phyloP scores from a whole-genome alignment of 2,329 filamentous ascomycete genomes.

The Albifimbria verrucaria region DNA sequence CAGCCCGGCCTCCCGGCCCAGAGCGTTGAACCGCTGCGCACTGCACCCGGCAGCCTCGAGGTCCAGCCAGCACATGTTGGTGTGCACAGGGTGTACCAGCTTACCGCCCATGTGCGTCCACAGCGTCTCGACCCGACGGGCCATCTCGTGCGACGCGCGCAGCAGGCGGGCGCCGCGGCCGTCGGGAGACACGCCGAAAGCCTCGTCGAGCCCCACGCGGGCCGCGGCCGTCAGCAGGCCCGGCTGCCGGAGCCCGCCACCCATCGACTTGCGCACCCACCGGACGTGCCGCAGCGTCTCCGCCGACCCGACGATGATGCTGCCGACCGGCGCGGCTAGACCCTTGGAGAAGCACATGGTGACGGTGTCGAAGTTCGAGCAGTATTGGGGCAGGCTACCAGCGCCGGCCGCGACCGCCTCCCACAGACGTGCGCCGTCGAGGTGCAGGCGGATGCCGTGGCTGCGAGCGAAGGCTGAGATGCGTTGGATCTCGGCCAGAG shows the following conservation, averaged over 20 bases:
- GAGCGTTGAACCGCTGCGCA: slow-evolving; percentile 31
- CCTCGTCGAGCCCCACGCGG: slow-evolving; percentile 59
- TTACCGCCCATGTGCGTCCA: slow-evolving; percentile 71
- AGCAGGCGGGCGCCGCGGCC: slow-evolving; percentile 53
- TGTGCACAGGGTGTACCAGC: slow-evolving; percentile 68
- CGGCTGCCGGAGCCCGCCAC: slow-evolving; percentile 70
- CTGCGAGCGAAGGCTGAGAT: slow-evolving; percentile 68
- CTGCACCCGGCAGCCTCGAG: slow-evolving; percentile 55
- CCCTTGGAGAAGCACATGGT: slow-evolving; percentile 81
- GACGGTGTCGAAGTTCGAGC: slow-evolving; percentile 67
- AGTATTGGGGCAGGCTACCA: slow-evolving; percentile 64
- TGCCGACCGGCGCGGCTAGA: slow-evolving; percentile 76
- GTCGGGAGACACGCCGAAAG: slow-evolving; percentile 34
- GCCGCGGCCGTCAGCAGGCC: slow-evolving; percentile 72
- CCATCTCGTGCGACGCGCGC: slow-evolving; percentile 56
- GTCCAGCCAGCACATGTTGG: slow-evolving; percentile 92
- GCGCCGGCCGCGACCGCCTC: slow-evolving; percentile 72
- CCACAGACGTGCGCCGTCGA: slow-evolving; percentile 80
- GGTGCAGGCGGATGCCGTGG: slow-evolving; percentile 65
- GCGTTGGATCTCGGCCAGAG: slow-evolving; percentile 63
- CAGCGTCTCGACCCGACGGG: slow-evolving; percentile 61
- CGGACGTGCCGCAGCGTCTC: slow-evolving; percentile 34
- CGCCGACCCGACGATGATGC: slow-evolving; percentile 60
- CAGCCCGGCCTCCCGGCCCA: slow-evolving; percentile 40
- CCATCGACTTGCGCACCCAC: slow-evolving; percentile 64